Evolutionary conservation across 116 monocot genomes (phyloP), one percentile per base, ranked within the genome.

Genomic region (Trichopus zeylanicus): DNA sequence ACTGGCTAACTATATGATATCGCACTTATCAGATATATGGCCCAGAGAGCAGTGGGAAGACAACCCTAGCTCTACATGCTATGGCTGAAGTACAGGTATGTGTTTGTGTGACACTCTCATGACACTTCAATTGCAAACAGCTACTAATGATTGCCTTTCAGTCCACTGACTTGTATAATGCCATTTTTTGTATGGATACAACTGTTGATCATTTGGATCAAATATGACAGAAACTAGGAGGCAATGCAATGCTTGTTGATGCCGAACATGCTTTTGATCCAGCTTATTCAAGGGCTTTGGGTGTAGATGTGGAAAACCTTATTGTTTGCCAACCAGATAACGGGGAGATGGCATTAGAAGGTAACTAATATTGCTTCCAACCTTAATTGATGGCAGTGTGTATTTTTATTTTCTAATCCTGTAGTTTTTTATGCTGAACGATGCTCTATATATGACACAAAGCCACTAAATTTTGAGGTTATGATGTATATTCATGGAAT

Each of bases 201-300:
- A 32, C 7, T 58, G 1, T 11, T 34, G 22, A 24, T 46, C 39
- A 46, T 52, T 49, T 67, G n/a, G 23, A 64, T 56, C 24, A 56
- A 60, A 58, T 55, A 46, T 81, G 78, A 3, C 74, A 95, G 94
- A 89, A 83, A 68, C 75, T 86, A 42, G 94, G 94, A 32, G 94
- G 94, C 33, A 89, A 95, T 86, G 94, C 94, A 28, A 89, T 95
- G 94, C 89, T 95, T 61, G 94, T 95, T 56, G 94, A 89, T 79
- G 94, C 89, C 57, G 94, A 95, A 55, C 89, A 95, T 81, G 89
- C 83, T 59, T 95, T 95, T 76, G 89, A 89, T 81, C 94, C 94
- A 32, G 69, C 94, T 34, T 95, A 95, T 76, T 95, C 94, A 3
- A 89, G 70, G 59, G 83, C 94, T 27, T 67, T 95, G 69, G 94